Evolutionary conservation across 2,329 filamentous ascomycete genomes (phyloP).

Genomic region (Monilinia fructicola): DNA sequence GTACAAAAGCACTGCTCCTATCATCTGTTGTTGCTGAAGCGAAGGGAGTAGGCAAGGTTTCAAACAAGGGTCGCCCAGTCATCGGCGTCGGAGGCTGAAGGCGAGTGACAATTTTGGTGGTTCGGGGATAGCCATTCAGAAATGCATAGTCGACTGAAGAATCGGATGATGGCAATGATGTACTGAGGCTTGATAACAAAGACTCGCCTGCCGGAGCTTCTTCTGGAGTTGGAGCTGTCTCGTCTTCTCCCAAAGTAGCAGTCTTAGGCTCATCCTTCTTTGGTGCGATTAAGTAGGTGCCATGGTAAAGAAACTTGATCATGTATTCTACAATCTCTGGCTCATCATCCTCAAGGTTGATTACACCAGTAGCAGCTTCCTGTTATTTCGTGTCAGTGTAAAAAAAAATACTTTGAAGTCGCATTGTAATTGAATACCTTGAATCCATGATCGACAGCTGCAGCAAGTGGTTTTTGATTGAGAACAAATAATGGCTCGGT

Average conservation of each 20-base stretch:
- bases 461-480: conserved; percentile 30
- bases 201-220: neutral
- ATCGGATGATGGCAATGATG: neutral
- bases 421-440: neutral
- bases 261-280: conserved; percentile 14
- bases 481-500: conserved; percentile 30
- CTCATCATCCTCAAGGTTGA: conserved; percentile 24
- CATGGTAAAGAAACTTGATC: conserved; percentile 23
- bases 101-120: neutral
- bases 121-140: rapidly evolving
- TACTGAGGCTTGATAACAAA: neutral
- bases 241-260: neutral
- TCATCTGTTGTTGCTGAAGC: neutral
- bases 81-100: neutral
- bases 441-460: conserved; percentile 26
- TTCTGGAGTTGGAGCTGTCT: neutral
- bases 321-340: conserved; percentile 23
- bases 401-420: neutral
- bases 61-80: neutral
- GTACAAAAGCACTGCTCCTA: neutral
- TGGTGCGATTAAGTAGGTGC: conserved; percentile 12
- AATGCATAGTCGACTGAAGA: neutral
- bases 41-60: neutral
- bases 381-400: neutral
- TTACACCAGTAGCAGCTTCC: conserved; percentile 22